Evolutionary conservation across 2,329 filamentous ascomycete genomes (phyloP).

Genomic region (Dothistroma pini): DNA sequence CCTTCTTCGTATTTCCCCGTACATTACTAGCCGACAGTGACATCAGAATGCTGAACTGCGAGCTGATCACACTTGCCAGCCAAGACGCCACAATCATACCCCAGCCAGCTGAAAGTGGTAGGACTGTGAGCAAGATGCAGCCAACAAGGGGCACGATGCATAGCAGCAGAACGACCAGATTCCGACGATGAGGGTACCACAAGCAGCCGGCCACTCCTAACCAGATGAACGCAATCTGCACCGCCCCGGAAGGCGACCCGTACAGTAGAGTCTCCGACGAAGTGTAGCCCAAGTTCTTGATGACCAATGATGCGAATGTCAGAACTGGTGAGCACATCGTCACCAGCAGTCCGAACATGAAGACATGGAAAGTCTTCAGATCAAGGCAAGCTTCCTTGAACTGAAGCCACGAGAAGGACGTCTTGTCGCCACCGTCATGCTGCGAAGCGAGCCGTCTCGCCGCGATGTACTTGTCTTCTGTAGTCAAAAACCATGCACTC

Average conservation of each 20-base stretch:
- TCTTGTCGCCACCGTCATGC: constrained; percentile 43
- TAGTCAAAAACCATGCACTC: constrained; percentile 49
- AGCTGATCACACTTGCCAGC: constrained; percentile 47
- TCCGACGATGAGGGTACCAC: constrained; percentile 41
- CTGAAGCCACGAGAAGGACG: constrained; percentile 44
- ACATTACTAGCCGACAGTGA: constrained; percentile 49
- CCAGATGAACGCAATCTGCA: constrained; percentile 48
- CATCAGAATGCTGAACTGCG: constrained; percentile 42
- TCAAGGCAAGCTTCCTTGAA: constrained; percentile 46
- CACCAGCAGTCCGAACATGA: constrained; percentile 46
- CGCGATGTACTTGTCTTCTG: constrained; percentile 43
- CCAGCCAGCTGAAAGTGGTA: constrained; percentile 43
- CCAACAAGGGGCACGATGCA: constrained; percentile 45
- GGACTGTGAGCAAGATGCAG: constrained; percentile 43
- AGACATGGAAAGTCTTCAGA: constrained; percentile 45
- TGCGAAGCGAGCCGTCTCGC: constrained; percentile 38
- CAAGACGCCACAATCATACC: constrained; percentile 49
- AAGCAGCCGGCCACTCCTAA: constrained; percentile 41
- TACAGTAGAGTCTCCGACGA: constrained; percentile 48
- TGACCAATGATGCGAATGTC: constrained; percentile 51
- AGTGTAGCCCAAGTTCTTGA: constrained; percentile 46
- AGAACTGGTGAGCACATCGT: constrained; percentile 47
- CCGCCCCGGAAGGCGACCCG: constrained; percentile 47
- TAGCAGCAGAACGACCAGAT: constrained; percentile 40
- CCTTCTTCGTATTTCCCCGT: constrained; percentile 51